phyloP scores from a whole-genome alignment of 345 rosid genomes.

The Conringia planisiliqua region DNA sequence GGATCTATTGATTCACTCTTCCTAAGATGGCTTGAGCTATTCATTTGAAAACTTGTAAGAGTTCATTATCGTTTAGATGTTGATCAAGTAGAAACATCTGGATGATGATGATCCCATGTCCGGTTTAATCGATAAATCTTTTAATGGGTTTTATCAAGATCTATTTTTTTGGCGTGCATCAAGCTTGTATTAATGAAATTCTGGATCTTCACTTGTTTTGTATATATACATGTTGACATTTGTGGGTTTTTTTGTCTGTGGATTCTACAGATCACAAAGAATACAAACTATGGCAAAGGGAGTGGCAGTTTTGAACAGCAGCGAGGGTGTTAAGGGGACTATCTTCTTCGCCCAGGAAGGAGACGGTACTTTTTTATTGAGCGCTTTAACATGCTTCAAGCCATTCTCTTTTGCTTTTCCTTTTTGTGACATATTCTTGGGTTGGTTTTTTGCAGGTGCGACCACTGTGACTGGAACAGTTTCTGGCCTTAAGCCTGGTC shows the following conservation, averaged over 20 bases:
- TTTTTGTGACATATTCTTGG: background rate
- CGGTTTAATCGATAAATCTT: background rate
- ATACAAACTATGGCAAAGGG: slow-evolving; percentile 68
- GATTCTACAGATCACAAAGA: slow-evolving; percentile 63
- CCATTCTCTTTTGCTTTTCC: background rate
- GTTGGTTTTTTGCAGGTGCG: slow-evolving; percentile 42
- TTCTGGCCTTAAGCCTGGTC: slow-evolving; percentile 94
- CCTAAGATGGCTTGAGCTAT: background rate
- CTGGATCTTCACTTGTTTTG: slow-evolving; percentile 1
- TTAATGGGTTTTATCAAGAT: background rate
- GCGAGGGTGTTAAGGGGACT: slow-evolving; percentile 79
- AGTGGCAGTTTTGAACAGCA: slow-evolving; percentile 66
- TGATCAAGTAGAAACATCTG: background rate
- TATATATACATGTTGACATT: background rate
- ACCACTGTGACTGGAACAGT: slow-evolving; percentile 76
- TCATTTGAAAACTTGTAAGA: background rate
- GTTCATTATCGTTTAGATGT: background rate
- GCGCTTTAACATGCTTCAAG: background rate
- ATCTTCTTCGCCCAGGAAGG: slow-evolving; percentile 73
- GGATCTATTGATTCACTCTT: slow-evolving; percentile 13
- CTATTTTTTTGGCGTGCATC: background rate
- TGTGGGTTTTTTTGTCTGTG: background rate
- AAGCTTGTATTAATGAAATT: background rate
- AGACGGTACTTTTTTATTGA: slow-evolving; percentile 45
- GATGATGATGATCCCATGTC: background rate